Conservation (phyloP, 176 grass and related monocot genomes). For the Olyra latifolia region DNA sequence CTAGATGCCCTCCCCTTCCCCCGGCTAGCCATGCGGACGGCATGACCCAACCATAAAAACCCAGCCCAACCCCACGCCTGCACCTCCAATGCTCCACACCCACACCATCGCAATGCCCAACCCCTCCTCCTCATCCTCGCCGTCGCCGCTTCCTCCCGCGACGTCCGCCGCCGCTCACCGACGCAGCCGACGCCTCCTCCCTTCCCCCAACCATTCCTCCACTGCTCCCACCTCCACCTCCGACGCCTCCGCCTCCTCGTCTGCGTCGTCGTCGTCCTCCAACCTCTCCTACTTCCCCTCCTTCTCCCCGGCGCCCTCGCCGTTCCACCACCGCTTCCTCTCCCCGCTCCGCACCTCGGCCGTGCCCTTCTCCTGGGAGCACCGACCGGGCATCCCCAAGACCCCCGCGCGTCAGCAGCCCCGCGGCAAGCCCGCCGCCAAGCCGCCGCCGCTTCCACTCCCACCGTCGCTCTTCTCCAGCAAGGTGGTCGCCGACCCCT, state of each 20-base stretch:
- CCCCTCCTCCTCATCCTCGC: conserved; percentile 4
- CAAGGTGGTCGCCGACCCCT: conserved; percentile 35
- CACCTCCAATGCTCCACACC: background rate
- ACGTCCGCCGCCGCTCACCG: background rate
- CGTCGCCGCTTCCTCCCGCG: background rate
- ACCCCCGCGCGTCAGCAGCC: conserved; percentile 39
- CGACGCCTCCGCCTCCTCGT: background rate
- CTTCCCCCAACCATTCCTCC: background rate
- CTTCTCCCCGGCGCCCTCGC: conserved; percentile 42
- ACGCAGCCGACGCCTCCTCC: background rate
- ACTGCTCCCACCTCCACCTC: background rate
- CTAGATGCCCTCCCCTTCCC: background rate
- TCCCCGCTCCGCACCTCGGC: conserved; percentile 55
- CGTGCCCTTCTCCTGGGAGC: conserved; percentile 85
- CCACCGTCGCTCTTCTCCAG: conserved; percentile 52
- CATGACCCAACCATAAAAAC: conserved; percentile 47
- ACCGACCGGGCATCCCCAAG: conserved; percentile 73
- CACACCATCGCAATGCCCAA: conserved; percentile 27
- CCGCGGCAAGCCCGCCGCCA: conserved; percentile 22
- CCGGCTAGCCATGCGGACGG: background rate
- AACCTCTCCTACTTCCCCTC: conserved; percentile 28
- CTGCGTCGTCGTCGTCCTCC: conserved; percentile 19
- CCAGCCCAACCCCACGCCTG: background rate
- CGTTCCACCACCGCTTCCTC: conserved; percentile 57
- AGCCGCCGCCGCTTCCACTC: conserved; percentile 30